phyloP scores from a whole-genome alignment of 2,329 filamentous ascomycete species.

The Sporothrix protearum region DNA sequence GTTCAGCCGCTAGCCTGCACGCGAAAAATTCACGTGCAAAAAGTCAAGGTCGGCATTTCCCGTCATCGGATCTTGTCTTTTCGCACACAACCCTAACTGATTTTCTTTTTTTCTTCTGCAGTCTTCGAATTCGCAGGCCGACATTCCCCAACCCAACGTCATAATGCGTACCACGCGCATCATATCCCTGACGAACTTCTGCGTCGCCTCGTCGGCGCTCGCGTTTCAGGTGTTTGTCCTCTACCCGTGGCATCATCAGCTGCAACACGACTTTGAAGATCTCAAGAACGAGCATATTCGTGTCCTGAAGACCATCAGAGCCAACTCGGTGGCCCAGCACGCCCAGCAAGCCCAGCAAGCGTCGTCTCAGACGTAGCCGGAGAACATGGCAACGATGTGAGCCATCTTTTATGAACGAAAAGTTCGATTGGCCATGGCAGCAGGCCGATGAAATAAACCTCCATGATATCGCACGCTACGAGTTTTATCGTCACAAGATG shows the following conservation, averaged over 20 bases:
- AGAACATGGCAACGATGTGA: no score
- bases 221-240: conserved; percentile 66
- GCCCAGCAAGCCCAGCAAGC: background rate
- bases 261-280: conserved; percentile 59
- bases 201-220: conserved; percentile 61
- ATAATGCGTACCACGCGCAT: conserved; percentile 40
- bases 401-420: no score
- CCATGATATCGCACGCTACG: background rate
- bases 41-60: background rate
- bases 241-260: conserved; percentile 66
- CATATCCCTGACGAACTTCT: conserved; percentile 62
- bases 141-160: background rate
- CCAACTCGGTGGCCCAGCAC: background rate
- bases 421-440: no score
- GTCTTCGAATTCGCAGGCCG: no score
- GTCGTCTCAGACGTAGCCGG: background rate
- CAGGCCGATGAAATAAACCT: no score
- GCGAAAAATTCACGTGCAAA: background rate
- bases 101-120: no score
- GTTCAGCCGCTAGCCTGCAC: background rate
- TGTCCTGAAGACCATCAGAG: conserved; percentile 35
- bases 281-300: conserved; percentile 56
- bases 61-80: background rate
- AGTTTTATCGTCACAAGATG: background rate
- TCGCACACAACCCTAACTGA: background rate